A percentile compares a stretch with the other conserved stretches of the same genome.
Conservation (phyloP, 495 filamentous ascomycete genomes). For the Parachaetomium inaequale region DNA sequence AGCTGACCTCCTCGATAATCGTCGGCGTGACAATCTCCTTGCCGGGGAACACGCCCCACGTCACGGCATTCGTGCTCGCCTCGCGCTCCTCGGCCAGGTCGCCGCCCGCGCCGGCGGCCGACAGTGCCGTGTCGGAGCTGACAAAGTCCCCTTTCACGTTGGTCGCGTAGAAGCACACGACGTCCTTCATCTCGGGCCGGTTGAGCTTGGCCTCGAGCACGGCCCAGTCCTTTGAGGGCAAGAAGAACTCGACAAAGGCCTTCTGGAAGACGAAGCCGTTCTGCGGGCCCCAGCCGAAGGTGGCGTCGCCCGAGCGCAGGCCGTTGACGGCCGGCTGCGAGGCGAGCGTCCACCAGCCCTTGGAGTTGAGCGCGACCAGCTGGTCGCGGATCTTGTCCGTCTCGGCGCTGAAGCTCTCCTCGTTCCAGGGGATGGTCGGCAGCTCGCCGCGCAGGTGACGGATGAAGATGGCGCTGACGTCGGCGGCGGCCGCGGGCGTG, state of each 20-base stretch:
- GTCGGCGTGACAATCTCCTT: conserved; percentile 98
- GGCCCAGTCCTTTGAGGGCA: conserved; percentile 66
- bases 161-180: conserved; percentile 80
- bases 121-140: conserved; percentile 50
- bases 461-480: conserved; percentile 76
- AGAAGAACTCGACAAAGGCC: conserved; percentile 94
- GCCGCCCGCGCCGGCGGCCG: conserved; percentile 18
- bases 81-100: conserved; percentile 33
- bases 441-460: conserved; percentile 73
- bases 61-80: conserved; percentile 81
- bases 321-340: conserved; percentile 96
- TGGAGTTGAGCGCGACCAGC: conserved; percentile 69
- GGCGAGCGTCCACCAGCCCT: conserved; percentile 94
- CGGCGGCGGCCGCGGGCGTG: conserved; percentile 60
- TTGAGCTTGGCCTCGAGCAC: conserved; percentile 59
- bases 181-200: conserved; percentile 50
- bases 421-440: conserved; percentile 84
- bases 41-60: conserved; percentile 92
- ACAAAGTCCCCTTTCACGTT: conserved; percentile 69
- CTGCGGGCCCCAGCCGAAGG: conserved; percentile 91
- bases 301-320: conserved; percentile 64
- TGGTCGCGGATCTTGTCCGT: conserved; percentile 71
- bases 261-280: conserved; percentile 98
- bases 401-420: conserved; percentile 82
- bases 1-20: conserved; percentile 95